phyloP scores from a whole-genome alignment of 2,329 filamentous ascomycete genomes.

The Colletotrichum falcatum region DNA sequence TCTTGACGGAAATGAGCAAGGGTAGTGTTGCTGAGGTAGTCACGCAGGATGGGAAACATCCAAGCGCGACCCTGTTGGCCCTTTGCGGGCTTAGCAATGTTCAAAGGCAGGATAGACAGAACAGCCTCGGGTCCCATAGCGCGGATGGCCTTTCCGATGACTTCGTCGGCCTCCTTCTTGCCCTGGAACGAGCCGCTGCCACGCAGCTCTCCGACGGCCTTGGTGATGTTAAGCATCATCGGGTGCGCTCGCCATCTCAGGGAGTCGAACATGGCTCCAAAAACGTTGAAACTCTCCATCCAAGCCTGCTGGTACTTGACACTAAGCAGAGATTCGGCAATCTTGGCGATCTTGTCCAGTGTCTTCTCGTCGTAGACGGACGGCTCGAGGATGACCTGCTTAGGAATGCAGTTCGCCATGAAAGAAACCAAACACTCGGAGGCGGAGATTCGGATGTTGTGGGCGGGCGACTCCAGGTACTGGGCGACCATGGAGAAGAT shows the following conservation, averaged over 20 bases:
- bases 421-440: constrained; percentile 96
- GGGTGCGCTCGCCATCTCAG: constrained; percentile 88
- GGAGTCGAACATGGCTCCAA: constrained; percentile 87
- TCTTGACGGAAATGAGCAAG: constrained; percentile 87
- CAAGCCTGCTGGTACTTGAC: constrained; percentile 95
- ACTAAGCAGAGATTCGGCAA: constrained; percentile 79
- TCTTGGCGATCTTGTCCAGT: constrained; percentile 82
- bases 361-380: constrained; percentile 94
- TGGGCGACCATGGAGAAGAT: constrained; percentile 83
- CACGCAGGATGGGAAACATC: constrained; percentile 91
- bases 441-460: constrained; percentile 94
- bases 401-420: constrained; percentile 88
- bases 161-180: constrained; percentile 94
- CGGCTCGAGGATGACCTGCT: constrained; percentile 85
- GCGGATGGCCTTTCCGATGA: constrained; percentile 87
- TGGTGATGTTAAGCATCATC: constrained; percentile 80
- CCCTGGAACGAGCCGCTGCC: constrained; percentile 89
- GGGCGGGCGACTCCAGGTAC: constrained; percentile 87
- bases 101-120: constrained; percentile 85
- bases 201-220: constrained; percentile 86
- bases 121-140: constrained; percentile 92
- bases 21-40: constrained; percentile 89
- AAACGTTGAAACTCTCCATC: constrained; percentile 92
- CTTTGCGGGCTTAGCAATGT: constrained; percentile 80
- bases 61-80: constrained; percentile 90